Evolutionary conservation across 139 green algal genomes (phyloP), one percentile per base, ranked within the genome.

Genomic region (Coelastrella sp.): DNA sequence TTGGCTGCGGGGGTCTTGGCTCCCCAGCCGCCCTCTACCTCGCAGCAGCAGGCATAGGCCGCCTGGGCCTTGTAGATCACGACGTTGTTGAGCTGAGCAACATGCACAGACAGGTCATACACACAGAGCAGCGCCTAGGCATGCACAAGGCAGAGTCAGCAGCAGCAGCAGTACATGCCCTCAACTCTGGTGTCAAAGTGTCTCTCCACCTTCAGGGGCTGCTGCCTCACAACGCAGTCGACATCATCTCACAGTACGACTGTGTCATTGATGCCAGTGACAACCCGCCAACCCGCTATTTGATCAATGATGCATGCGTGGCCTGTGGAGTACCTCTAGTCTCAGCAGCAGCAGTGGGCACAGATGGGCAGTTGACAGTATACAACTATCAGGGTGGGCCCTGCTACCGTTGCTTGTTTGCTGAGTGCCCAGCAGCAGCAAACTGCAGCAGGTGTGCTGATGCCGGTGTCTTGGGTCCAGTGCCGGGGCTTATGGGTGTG

Each of bases 291-390:
- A 98, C 95, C 1, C 89, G 98, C 9, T 99, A 99, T 90, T 92
- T 99, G 4, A 79, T 98, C 78, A 98, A 92, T 50, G 95, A 98
- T 83, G 95, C 92, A 3, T 98, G 94, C 77, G 92, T 94, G n/a
- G 86, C 94, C 0, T 71, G 86, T 0, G 74, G 84, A 13, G 92
- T 85, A 74, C 94, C 96, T 15, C 88, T 98, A 59, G 96, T 98
- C 41, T 98, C 94, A 4, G 96, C 94, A 1, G 97, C 96, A n/a
- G 94, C 95, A 34, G 94, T 99, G 1, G 95, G 96, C 48, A 96
- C 91, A 0, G 96, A 98, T 66, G 96, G 96, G 1, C 96, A 99
- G 89, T 89, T 99, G n/a, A 98, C 96, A 0, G 95, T 99, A 72
- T 99, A 98, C 86, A 86, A 91, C 63, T 5, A 40, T 23, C 63